Conservation (phyloP, 768 basidiomycete genomes). For the Boletus rubroflammeus region DNA sequence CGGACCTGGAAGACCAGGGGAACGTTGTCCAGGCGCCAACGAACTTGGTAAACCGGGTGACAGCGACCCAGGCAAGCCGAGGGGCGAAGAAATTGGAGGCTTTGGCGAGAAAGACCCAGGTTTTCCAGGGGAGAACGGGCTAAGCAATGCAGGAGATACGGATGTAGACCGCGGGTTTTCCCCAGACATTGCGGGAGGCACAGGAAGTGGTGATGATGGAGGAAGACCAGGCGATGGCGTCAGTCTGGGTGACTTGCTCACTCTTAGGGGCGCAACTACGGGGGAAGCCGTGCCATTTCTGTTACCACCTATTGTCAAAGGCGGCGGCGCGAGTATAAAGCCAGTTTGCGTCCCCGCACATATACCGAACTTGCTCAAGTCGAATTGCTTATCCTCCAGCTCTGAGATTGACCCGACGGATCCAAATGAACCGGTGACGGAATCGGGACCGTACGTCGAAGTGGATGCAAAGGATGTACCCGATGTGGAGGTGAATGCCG, state of each 20-base stretch:
- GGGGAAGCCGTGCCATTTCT: constrained; percentile 4
- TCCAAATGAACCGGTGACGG: constrained; percentile 10
- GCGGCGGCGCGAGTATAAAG: constrained; percentile 26
- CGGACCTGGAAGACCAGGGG: constrained; percentile 25
- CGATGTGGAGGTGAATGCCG: constrained; percentile 12
- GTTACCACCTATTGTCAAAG: constrained; percentile 17
- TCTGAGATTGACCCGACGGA: constrained; percentile 23
- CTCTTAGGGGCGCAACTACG: constrained; percentile 22
- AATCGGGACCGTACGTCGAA: constrained; percentile 13
- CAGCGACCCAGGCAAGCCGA: constrained; percentile 12
- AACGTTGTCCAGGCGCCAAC: constrained; percentile 19
- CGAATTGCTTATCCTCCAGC: constrained; percentile 19
- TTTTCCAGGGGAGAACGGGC: constrained; percentile 11
- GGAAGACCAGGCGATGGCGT: constrained; percentile 15
- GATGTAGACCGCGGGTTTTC: constrained; percentile 4
- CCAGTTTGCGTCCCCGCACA: constrained; percentile 1
- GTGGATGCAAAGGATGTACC: constrained; percentile 14
- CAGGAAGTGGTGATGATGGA: constrained; percentile 16
- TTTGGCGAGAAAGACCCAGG: constrained; percentile 7
- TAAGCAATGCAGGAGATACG: constrained; percentile 10
- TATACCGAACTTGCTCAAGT: constrained; percentile 8
- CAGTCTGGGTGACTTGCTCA: constrained; percentile 26
- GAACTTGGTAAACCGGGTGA: constrained; percentile 19
- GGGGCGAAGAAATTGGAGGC: constrained; percentile 2
- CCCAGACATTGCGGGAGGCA: neutral